These are phyloP conservation scores for Polyporus tsugae DNA, from an alignment of 1,284 basidiomycete genomes.

Conservation along the genomic window DNA sequence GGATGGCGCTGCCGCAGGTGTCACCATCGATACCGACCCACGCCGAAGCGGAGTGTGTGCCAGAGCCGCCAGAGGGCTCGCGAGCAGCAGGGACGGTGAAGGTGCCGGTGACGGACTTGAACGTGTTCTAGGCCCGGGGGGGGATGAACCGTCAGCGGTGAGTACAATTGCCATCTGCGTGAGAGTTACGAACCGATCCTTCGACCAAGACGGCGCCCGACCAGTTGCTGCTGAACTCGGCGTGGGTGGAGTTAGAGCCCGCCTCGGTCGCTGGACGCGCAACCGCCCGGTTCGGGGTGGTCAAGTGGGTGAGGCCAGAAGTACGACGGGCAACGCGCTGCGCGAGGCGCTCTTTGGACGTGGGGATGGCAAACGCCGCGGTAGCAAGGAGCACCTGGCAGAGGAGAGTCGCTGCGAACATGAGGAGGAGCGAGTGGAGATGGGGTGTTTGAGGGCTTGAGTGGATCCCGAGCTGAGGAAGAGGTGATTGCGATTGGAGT, in stretches of 20 bases:
- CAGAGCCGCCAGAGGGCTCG: slow-evolving; percentile 36
- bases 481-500: neutral
- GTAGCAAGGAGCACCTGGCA: slow-evolving; percentile 34
- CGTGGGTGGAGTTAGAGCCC: slow-evolving; percentile 29
- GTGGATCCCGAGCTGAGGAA: slow-evolving; percentile 27
- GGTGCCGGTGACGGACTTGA: slow-evolving; percentile 42
- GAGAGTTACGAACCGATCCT: slow-evolving; percentile 22
- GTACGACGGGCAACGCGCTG: slow-evolving; percentile 32
- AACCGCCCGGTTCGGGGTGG: slow-evolving; percentile 25
- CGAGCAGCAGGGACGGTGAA: slow-evolving; percentile 42
- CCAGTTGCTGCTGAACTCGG: slow-evolving; percentile 41
- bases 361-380: slow-evolving; percentile 34
- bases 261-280: slow-evolving; percentile 9
- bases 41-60: slow-evolving; percentile 40
- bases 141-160: neutral
- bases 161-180: neutral
- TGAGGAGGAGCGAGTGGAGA: slow-evolving; percentile 18
- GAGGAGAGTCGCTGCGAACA: slow-evolving; percentile 34
- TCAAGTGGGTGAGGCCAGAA: slow-evolving; percentile 25
- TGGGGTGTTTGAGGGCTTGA: slow-evolving; percentile 28
- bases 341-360: slow-evolving; percentile 29
- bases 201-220: slow-evolving; percentile 37
- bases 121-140: slow-evolving; percentile 35
- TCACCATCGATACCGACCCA: slow-evolving; percentile 35
- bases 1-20: slow-evolving; percentile 32